Evolutionary conservation across 164 flowering plant genomes (phyloP), one percentile per base, ranked within the genome.

Genomic region (Vitis cinerea): DNA sequence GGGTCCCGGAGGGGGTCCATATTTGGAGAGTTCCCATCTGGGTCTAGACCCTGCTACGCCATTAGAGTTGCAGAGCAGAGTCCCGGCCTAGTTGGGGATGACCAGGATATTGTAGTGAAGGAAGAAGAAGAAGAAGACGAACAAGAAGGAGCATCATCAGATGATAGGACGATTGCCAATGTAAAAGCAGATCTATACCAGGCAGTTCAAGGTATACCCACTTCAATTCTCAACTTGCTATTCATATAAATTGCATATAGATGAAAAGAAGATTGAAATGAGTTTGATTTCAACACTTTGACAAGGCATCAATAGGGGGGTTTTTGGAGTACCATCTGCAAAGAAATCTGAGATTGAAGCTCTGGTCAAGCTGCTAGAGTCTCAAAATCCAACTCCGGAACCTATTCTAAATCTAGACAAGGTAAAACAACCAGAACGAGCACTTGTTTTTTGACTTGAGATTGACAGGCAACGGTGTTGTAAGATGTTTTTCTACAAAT

Each of bases 291-390:
- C 61, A 14, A 17, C 23, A 52, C 11, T 78, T 12, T 50, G 16
- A 15, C 11, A 69, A 90, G 97, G 92, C 50, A 81, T 89, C 19
- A 87, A 92, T 65, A 91, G 98, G 81, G 99, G 99, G 68, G 90
- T 95, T 69, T 92, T 92, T 78, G 97, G 99, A 62, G 86, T 86
- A 15, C 82, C 87, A 63, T 87, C 97, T 61, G 83, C 74, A 7
- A 92, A 84, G 84, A 92, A 88, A 77, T 63, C 83, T 71, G 94
- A 91, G 80, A 91, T 95, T 74, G 91, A 83, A 63, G 72, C 63
- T 67, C 61, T 92, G 71, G 90, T 87, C 60, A 74, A 82, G 81
- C 79, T 68, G 66, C 79, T 92, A 14, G 96, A 95, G 72, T 79
- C 89, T 72, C 87, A 76, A 57, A 95, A 95, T 83, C 94, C 99